Evolutionary conservation across 2,329 filamentous ascomycete species (phyloP).

Genomic region (Elsinoe ampelina): DNA sequence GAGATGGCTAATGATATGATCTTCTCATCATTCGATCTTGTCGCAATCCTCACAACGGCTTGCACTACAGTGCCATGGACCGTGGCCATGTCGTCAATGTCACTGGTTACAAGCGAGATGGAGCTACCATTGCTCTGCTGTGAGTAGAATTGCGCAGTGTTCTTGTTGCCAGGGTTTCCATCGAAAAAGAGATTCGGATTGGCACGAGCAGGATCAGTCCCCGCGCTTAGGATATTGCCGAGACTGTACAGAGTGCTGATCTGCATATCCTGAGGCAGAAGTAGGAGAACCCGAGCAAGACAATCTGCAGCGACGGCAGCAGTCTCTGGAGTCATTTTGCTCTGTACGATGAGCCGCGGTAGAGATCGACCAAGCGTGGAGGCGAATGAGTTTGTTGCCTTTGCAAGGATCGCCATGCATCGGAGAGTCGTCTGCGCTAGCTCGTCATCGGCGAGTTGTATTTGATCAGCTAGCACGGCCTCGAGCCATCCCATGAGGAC

Average conservation of each 20-base stretch:
- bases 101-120: constrained; percentile 65
- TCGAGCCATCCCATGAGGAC: constrained; percentile 78
- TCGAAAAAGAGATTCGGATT: constrained; percentile 40
- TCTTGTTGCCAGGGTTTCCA: constrained; percentile 28
- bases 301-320: constrained; percentile 74
- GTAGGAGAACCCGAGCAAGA: constrained; percentile 68
- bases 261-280: constrained; percentile 81
- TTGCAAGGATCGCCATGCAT: constrained; percentile 72
- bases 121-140: constrained; percentile 51
- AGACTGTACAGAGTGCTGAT: constrained; percentile 94
- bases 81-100: constrained; percentile 67
- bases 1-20: constrained; percentile 88
- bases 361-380: constrained; percentile 69
- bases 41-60: constrained; percentile 84
- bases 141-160: constrained; percentile 19
- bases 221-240: constrained; percentile 86
- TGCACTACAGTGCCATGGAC: constrained; percentile 88
- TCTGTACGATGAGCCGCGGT: constrained; percentile 80
- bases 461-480: constrained; percentile 64
- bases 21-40: constrained; percentile 73
- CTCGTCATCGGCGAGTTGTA: constrained; percentile 71
- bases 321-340: constrained; percentile 58
- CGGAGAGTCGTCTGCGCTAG: constrained; percentile 72
- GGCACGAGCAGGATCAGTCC: constrained; percentile 44
- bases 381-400: constrained; percentile 62